Conservation (phyloP, 805 yeast genomes). For the Barnettozyma wickerhamii region DNA sequence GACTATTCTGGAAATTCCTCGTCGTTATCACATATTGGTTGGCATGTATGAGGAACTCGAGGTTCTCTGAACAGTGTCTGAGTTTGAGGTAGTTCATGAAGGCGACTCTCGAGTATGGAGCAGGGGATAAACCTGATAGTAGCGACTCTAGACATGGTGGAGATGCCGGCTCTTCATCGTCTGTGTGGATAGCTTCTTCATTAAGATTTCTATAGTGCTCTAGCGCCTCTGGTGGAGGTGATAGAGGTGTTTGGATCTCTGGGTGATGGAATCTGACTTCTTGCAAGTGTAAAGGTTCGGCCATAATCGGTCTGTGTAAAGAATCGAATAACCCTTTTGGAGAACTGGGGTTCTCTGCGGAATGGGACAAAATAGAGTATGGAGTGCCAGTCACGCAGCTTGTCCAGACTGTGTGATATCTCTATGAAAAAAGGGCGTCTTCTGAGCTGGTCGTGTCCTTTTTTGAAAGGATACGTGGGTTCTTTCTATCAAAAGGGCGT, state of each 20-base stretch:
- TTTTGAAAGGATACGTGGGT: no score
- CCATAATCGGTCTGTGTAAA: slow-evolving; percentile 1
- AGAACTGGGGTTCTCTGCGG: not conserved
- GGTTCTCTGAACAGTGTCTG: slow-evolving; percentile 25
- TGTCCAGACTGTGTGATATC: no score
- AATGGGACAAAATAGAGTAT: not conserved
- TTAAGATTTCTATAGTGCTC: not conserved
- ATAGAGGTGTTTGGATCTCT: slow-evolving; percentile 13
- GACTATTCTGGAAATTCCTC: not conserved
- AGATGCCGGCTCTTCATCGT: slow-evolving; percentile 5
- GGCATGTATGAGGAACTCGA: slow-evolving; percentile 23
- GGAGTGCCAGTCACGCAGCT: not conserved
- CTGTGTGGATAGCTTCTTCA: not conserved
- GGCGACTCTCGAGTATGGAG: slow-evolving; percentile 26
- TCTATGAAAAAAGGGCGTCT: no score
- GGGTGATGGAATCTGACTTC: slow-evolving; percentile 6
- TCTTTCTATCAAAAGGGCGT: no score
- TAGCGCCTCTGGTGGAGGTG: slow-evolving; percentile 14
- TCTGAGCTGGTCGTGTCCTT: no score
- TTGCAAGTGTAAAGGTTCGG: not conserved
- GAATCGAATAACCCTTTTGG: not conserved
- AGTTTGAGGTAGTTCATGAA: slow-evolving; percentile 21
- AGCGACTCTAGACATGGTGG: slow-evolving; percentile 22
- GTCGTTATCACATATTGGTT: slow-evolving; percentile 14
- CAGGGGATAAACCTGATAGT: slow-evolving; percentile 19